These are phyloP conservation scores for Pythium rishiriense DNA, from an alignment of 352 stramenopile genomes.

Conservation along the genomic window DNA sequence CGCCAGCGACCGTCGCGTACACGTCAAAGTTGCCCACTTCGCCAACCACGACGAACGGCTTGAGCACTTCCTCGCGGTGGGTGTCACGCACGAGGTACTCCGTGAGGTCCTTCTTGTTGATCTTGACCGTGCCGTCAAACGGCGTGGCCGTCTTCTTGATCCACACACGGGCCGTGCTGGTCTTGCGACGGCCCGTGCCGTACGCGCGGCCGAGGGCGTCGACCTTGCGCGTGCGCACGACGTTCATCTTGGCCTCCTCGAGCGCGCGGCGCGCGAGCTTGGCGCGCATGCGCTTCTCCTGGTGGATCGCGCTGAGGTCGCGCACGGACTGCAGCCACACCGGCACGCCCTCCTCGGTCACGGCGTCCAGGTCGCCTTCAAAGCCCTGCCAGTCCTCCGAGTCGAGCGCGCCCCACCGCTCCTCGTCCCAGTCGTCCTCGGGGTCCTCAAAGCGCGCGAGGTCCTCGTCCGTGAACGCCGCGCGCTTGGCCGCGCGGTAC, in stretches of 20 bases:
- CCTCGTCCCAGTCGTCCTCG: conserved; percentile 67
- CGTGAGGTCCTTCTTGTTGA: conserved; percentile 95
- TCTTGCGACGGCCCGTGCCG: conserved; percentile 94
- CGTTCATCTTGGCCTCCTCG: conserved; percentile 75
- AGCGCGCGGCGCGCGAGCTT: conserved; percentile 66
- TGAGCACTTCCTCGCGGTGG: conserved; percentile 89
- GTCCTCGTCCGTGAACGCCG: conserved; percentile 42
- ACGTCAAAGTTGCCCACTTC: conserved; percentile 91
- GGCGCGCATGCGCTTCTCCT: conserved; percentile 66
- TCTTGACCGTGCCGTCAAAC: conserved; percentile 85
- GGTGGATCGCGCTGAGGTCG: conserved; percentile 60
- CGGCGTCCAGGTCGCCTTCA: conserved; percentile 70
- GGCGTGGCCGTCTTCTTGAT: conserved; percentile 80
- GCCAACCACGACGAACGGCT: conserved; percentile 69
- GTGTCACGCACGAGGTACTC: conserved; percentile 92
- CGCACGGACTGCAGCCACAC: conserved; percentile 83
- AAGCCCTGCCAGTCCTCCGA: conserved; percentile 82
- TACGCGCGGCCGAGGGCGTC: conserved; percentile 84
- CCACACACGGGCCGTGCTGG: conserved; percentile 92
- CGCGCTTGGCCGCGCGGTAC: conserved; percentile 23
- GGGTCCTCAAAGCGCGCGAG: conserved; percentile 23
- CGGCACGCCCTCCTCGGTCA: conserved; percentile 76
- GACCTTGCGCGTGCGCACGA: conserved; percentile 65
- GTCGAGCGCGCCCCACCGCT: conserved; percentile 63
- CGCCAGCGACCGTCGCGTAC: conserved; percentile 90